A percentile compares a stretch with the other conserved stretches of the same genome.
phyloP scores from a whole-genome alignment of 202 grass and related monocot genomes.

The Hordeum pubiflorum region DNA sequence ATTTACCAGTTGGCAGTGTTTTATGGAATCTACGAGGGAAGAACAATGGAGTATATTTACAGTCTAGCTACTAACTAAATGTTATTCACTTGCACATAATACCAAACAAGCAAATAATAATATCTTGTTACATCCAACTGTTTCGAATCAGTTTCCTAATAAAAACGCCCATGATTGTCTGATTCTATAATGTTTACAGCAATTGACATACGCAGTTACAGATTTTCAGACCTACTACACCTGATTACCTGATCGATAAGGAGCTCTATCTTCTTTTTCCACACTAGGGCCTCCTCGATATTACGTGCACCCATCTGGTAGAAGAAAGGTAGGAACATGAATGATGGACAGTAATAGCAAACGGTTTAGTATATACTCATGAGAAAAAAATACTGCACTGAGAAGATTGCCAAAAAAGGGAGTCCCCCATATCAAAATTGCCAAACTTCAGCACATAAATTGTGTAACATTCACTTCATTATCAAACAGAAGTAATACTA shows the following conservation, averaged over 20 bases:
- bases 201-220: not conserved
- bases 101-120: slow-evolving; percentile 5
- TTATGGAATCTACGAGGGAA: not conserved
- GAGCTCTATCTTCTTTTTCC: slow-evolving; percentile 86
- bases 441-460: not conserved
- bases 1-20: not conserved
- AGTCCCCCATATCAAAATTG: not conserved
- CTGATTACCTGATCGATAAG: slow-evolving; percentile 99
- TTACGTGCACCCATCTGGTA: slow-evolving; percentile 74
- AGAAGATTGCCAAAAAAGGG: not conserved
- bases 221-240: slow-evolving; percentile 24
- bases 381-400: not conserved
- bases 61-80: not conserved
- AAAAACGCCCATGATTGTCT: not conserved
- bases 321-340: slow-evolving; percentile 23
- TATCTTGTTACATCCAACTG: too few relatives aligned
- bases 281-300: slow-evolving; percentile 65
- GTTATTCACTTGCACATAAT: not conserved
- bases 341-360: not conserved
- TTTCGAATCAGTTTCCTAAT: not conserved
- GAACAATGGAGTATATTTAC: not conserved
- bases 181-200: not conserved
- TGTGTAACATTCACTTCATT: not conserved
- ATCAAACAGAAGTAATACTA: not conserved
- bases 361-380: not conserved